Evolutionary conservation across 2,329 filamentous ascomycete species (phyloP).

Genomic region (Waltergamsia citrina): DNA sequence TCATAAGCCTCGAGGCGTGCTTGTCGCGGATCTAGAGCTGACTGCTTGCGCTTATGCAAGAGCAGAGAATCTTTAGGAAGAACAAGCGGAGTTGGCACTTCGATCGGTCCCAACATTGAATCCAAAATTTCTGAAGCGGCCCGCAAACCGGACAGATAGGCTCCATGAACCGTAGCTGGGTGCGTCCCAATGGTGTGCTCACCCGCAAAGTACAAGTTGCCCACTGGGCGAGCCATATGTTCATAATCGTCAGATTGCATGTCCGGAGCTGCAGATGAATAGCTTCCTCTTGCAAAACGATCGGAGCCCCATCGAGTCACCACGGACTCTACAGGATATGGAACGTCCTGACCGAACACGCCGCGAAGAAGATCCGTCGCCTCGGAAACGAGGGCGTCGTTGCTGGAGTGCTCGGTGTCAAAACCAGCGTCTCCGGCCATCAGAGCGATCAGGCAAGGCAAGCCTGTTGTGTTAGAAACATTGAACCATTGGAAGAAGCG

Average conservation of each 20-base stretch:
- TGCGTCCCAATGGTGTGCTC: slow-evolving; percentile 95
- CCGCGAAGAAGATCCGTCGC: slow-evolving; percentile 69
- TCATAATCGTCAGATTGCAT: slow-evolving; percentile 88
- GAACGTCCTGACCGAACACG: slow-evolving; percentile 64
- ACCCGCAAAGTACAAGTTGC: slow-evolving; percentile 88
- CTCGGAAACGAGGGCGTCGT: slow-evolving; percentile 69
- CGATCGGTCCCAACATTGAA: slow-evolving; percentile 70
- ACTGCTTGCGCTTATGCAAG: slow-evolving; percentile 46
- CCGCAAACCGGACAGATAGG: slow-evolving; percentile 85
- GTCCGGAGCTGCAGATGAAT: slow-evolving; percentile 81
- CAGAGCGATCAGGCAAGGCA: slow-evolving; percentile 79
- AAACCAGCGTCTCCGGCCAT: slow-evolving; percentile 95
- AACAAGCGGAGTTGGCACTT: slow-evolving; percentile 67
- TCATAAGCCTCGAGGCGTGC: slow-evolving; percentile 49
- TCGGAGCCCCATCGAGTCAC: slow-evolving; percentile 91
- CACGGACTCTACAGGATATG: slow-evolving; percentile 73
- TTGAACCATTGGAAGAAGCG: slow-evolving; percentile 99
- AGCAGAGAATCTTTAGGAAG: slow-evolving; percentile 47
- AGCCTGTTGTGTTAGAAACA: slow-evolving; percentile 77
- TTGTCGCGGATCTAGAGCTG: slow-evolving; percentile 37
- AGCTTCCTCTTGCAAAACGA: slow-evolving; percentile 84
- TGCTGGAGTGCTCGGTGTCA: slow-evolving; percentile 69
- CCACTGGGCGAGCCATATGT: slow-evolving; percentile 73
- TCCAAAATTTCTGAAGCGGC: slow-evolving; percentile 82
- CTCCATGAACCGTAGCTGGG: slow-evolving; percentile 93